Percentiles rank a stretch among this genome's conserved stretches.
These are phyloP conservation scores for Adansonia digitata DNA, from an alignment of 345 rosid species.

Conservation along the genomic window DNA sequence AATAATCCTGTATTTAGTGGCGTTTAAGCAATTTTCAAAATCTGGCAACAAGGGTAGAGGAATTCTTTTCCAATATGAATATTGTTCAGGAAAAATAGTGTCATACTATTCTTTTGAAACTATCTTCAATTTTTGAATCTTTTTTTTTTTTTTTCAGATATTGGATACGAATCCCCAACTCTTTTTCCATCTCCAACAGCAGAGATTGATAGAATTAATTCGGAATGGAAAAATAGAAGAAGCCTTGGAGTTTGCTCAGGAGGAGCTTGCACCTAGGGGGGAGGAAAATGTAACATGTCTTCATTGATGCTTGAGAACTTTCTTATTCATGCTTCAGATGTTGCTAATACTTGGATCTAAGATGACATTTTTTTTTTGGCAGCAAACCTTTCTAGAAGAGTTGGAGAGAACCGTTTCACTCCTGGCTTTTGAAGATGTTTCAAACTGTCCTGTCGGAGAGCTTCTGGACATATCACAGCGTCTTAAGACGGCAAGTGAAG, in stretches of 20 bases:
- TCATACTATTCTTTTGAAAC: background rate
- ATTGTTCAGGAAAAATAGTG: background rate
- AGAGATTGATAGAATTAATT: slow-evolving; percentile 89
- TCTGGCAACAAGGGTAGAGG: background rate
- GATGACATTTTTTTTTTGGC: slow-evolving; percentile 8
- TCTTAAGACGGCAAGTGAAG: slow-evolving; percentile 90
- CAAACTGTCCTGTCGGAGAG: slow-evolving; percentile 84
- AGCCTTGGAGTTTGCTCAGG: slow-evolving; percentile 98
- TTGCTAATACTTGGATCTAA: slow-evolving; percentile 5
- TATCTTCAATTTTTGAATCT: background rate
- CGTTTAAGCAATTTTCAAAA: background rate
- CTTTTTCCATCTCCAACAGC: slow-evolving; percentile 99
- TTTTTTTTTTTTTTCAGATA: slow-evolving; percentile 42
- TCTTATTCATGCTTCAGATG: slow-evolving; percentile 1
- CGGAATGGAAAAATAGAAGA: slow-evolving; percentile 87
- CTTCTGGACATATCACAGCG: slow-evolving; percentile 92
- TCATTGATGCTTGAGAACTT: background rate
- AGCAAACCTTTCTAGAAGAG: slow-evolving; percentile 90
- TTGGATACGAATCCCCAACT: slow-evolving; percentile 90
- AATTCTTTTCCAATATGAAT: background rate
- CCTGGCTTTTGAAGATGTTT: slow-evolving; percentile 84
- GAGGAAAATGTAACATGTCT: slow-evolving; percentile 68
- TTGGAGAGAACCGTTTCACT: slow-evolving; percentile 89
- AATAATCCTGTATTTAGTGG: background rate
- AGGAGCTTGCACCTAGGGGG: slow-evolving; percentile 97